Conservation (phyloP, 1,139 yeast species). For the Citeromyces hawaiiensis region DNA sequence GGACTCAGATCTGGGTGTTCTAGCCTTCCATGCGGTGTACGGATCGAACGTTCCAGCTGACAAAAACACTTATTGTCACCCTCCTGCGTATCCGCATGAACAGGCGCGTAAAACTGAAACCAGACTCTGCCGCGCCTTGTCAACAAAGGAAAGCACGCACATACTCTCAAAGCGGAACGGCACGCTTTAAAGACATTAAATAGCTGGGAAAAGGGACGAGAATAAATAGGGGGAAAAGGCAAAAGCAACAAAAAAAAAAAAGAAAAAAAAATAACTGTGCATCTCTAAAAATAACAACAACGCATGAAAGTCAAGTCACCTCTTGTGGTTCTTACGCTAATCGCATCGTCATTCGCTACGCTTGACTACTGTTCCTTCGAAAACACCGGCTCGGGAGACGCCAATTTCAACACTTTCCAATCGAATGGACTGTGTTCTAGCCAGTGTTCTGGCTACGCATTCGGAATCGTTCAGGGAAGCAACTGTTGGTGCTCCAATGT, state of each 20-base stretch:
- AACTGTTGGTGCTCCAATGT: conserved; percentile 20
- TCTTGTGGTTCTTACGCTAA: conserved; percentile 1
- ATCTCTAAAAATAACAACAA: neutral
- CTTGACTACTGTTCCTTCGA: conserved; percentile 14
- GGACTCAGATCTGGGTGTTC: too few species aligned
- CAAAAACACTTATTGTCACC: too few species aligned
- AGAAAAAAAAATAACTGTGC: neutral
- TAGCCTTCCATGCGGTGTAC: too few species aligned
- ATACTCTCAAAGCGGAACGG: neutral
- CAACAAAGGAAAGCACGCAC: too few species aligned
- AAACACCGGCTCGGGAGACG: conserved; percentile 14
- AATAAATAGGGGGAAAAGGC: too few species aligned
- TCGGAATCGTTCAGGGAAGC: conserved; percentile 15
- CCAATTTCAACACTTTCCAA: conserved; percentile 8
- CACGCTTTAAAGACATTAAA: neutral
- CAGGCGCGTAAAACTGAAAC: too few species aligned
- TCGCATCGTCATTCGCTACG: conserved; percentile 3
- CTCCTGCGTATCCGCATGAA: too few species aligned
- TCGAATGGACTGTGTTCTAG: conserved; percentile 18
- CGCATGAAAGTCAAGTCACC: neutral
- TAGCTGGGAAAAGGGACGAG: neutral
- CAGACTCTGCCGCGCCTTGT: too few species aligned
- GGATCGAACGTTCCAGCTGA: too few species aligned
- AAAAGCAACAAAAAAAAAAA: neutral
- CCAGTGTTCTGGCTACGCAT: conserved; percentile 12